Evolutionary conservation across 805 yeast genomes (phyloP).

Genomic region (Metschnikowia proteae): DNA sequence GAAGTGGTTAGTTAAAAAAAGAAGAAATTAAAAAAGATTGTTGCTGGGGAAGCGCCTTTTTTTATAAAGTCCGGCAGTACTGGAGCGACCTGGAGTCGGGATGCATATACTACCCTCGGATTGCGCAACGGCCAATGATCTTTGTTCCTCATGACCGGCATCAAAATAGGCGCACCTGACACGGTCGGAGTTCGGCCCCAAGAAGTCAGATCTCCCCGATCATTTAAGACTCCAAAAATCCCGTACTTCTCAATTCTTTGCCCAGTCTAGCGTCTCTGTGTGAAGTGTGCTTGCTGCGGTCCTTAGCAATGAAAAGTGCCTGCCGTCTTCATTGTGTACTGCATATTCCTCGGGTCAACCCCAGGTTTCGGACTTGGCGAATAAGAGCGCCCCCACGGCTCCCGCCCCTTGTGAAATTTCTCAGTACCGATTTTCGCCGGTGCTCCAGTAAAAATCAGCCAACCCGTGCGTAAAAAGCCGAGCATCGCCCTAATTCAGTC

Average conservation of each 20-base stretch:
- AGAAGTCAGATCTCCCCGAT: neutral
- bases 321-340: constrained; percentile 4
- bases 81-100: constrained; percentile 1
- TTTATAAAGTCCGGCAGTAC: constrained; percentile 6
- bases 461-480: constrained; percentile 1
- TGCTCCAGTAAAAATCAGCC: constrained; percentile 1
- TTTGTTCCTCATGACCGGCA: constrained; percentile 5
- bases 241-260: too few relatives aligned
- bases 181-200: neutral
- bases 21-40: constrained; percentile 9
- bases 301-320: neutral
- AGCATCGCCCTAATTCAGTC: neutral
- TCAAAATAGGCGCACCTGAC: neutral
- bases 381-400: constrained; percentile 15
- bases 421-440: neutral
- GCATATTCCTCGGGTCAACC: constrained; percentile 15
- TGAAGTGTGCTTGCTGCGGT: too few relatives aligned
- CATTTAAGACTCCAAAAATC: too few relatives aligned
- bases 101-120: constrained; percentile 16
- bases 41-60: constrained; percentile 14
- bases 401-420: constrained; percentile 10
- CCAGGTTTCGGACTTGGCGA: constrained; percentile 25
- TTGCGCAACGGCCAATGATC: constrained; percentile 8
- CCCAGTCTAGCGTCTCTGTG: too few relatives aligned
- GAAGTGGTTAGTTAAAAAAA: constrained; percentile 8